These are phyloP conservation scores for Zea luxurians DNA, from an alignment of 176 grass and related monocot genomes.

Conservation along the genomic window DNA sequence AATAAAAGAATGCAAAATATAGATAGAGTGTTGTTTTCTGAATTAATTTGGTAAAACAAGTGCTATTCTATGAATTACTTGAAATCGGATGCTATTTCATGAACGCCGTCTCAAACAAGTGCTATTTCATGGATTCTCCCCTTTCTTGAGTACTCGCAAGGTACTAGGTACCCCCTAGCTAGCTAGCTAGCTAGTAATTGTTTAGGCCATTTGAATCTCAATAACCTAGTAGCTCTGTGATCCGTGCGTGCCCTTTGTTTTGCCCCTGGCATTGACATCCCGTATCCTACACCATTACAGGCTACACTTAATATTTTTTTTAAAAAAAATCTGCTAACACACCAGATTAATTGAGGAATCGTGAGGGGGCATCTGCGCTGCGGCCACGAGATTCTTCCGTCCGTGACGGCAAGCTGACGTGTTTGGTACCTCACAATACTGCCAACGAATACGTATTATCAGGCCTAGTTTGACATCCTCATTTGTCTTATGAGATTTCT, in stretches of 20 bases:
- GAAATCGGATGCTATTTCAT: no score
- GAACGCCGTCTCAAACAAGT: no score
- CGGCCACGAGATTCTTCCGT: slow-evolving; percentile 48
- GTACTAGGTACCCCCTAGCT: neutral
- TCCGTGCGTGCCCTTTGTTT: neutral
- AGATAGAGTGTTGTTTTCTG: no score
- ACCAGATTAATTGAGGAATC: neutral
- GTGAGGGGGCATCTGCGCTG: neutral
- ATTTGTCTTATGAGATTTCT: no score
- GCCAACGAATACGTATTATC: slow-evolving; percentile 7
- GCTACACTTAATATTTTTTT: neutral
- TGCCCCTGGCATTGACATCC: slow-evolving; percentile 21
- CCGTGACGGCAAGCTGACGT: slow-evolving; percentile 32
- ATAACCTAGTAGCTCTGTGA: neutral
- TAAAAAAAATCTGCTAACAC: neutral
- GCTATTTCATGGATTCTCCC: no score
- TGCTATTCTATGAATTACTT: no score
- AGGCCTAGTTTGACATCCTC: no score
- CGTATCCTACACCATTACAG: slow-evolving; percentile 16
- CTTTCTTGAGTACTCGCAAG: no score
- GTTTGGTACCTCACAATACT: slow-evolving; percentile 38
- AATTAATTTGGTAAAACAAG: no score
- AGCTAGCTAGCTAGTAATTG: neutral
- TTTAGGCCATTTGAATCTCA: slow-evolving; percentile 6
- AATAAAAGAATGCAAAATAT: no score